Evolutionary conservation across 176 grass and related monocot species (phyloP).

Genomic region (Phoenix dactylifera): DNA sequence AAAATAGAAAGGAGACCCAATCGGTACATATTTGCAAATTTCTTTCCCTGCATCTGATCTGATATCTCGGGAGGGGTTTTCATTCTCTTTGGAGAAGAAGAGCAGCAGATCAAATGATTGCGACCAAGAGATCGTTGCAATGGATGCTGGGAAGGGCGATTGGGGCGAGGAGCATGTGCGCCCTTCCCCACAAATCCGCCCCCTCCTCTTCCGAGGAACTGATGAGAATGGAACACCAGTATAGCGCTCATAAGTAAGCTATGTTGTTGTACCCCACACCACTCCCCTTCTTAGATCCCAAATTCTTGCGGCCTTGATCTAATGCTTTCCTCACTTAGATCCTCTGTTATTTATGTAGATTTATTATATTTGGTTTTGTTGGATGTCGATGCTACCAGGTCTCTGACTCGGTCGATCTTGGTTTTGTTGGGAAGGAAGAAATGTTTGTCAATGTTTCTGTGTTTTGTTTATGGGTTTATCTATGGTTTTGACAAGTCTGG

Average conservation of each 20-base stretch:
- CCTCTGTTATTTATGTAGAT: no score
- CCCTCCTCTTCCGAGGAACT: slow-evolving; percentile 74
- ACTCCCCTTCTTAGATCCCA: neutral
- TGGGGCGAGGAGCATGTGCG: slow-evolving; percentile 16
- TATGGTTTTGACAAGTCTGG: no score
- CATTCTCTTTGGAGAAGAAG: slow-evolving; percentile 5
- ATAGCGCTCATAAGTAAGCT: slow-evolving; percentile 77
- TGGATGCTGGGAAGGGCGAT: slow-evolving; percentile 12
- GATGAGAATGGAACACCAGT: slow-evolving; percentile 61
- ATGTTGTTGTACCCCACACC: no score
- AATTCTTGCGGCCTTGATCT: neutral
- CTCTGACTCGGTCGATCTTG: no score
- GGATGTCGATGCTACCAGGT: no score
- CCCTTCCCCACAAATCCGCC: slow-evolving; percentile 24
- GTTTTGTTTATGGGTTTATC: no score
- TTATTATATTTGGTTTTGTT: no score
- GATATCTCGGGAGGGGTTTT: neutral
- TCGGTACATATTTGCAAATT: no score
- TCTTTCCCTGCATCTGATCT: no score
- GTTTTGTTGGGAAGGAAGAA: no score
- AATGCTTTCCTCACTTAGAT: neutral
- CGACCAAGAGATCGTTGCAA: slow-evolving; percentile 36
- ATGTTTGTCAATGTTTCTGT: no score
- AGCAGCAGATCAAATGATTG: slow-evolving; percentile 8
- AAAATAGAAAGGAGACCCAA: no score